Conservation (phyloP, 495 filamentous ascomycete species). For the Viridothelium virens region DNA sequence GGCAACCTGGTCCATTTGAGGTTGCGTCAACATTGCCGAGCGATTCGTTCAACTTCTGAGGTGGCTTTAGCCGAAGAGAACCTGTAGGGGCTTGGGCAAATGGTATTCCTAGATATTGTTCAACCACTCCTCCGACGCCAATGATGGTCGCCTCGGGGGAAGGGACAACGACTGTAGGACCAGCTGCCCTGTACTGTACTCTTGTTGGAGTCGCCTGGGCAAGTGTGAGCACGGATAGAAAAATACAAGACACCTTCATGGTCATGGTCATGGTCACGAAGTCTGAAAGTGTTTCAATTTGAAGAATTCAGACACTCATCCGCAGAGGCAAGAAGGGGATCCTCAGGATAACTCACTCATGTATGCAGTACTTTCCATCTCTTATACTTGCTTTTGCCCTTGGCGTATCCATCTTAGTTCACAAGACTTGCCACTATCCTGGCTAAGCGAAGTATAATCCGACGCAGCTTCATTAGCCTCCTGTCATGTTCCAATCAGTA, state of each 20-base stretch:
- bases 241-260: not conserved
- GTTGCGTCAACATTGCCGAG: conserved; percentile 28
- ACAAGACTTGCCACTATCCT: not conserved
- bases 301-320: not conserved
- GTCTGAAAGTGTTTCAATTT: not conserved
- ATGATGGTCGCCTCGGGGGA: conserved; percentile 25
- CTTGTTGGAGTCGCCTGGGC: conserved; percentile 20
- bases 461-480: not conserved
- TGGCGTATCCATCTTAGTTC: not conserved
- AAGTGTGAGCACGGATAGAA: conserved; percentile 20
- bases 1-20: conserved; percentile 27
- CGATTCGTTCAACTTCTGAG: conserved; percentile 43
- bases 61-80: conserved; percentile 50
- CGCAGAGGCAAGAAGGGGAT: not conserved
- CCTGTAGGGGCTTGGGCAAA: conserved; percentile 55
- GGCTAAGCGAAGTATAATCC: not conserved
- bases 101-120: conserved; percentile 53
- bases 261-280: not conserved
- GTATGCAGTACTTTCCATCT: not conserved
- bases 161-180: conserved; percentile 23
- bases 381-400: not conserved
- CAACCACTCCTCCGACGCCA: conserved; percentile 20
- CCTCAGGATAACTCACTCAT: not conserved
- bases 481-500: not conserved
- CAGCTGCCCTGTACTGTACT: conserved; percentile 15